Conservation (phyloP, 1,284 basidiomycete genomes). For the Ceratobasidium theobromae region DNA sequence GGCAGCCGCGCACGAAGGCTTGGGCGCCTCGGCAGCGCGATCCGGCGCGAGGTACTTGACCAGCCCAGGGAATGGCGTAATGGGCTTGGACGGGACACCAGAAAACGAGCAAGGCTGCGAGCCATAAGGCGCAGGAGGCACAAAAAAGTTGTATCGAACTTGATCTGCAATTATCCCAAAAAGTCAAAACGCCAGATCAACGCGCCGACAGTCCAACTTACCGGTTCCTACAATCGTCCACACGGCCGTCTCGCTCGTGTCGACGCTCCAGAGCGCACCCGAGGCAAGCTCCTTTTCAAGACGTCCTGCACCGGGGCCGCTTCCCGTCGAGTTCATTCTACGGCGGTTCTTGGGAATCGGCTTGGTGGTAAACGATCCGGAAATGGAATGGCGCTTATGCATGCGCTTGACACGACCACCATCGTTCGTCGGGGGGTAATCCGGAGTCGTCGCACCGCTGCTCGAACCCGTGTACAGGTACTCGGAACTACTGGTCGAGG, state of each 20-base stretch:
- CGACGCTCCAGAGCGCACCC: constrained; percentile 81
- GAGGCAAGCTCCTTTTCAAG: constrained; percentile 49
- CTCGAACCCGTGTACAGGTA: constrained; percentile 63
- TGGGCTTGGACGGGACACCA: constrained; percentile 75
- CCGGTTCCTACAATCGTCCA: constrained; percentile 93
- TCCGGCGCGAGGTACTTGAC: constrained; percentile 85
- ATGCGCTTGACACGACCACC: constrained; percentile 68
- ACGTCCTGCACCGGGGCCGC: constrained; percentile 65
- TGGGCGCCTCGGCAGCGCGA: constrained; percentile 70
- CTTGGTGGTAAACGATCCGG: constrained; percentile 33
- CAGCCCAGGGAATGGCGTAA: constrained; percentile 83
- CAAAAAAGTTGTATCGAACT: constrained; percentile 88
- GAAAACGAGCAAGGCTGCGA: constrained; percentile 52
- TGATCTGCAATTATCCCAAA: constrained; percentile 55
- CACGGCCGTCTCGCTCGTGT: constrained; percentile 85
- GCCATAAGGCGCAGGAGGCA: constrained; percentile 80
- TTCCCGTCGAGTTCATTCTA: constrained; percentile 40
- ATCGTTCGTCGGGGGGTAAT: constrained; percentile 56
- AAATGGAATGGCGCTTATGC: constrained; percentile 53
- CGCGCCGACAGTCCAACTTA: constrained; percentile 50
- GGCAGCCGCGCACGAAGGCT: constrained; percentile 53
- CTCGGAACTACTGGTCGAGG: constrained; percentile 57
- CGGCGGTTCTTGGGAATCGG: constrained; percentile 28
- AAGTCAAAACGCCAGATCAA: neutral
- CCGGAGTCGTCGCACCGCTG: constrained; percentile 48